Evolutionary conservation across 2,329 filamentous ascomycete species (phyloP).

Genomic region (Aspergillus pseudoviridinutans): DNA sequence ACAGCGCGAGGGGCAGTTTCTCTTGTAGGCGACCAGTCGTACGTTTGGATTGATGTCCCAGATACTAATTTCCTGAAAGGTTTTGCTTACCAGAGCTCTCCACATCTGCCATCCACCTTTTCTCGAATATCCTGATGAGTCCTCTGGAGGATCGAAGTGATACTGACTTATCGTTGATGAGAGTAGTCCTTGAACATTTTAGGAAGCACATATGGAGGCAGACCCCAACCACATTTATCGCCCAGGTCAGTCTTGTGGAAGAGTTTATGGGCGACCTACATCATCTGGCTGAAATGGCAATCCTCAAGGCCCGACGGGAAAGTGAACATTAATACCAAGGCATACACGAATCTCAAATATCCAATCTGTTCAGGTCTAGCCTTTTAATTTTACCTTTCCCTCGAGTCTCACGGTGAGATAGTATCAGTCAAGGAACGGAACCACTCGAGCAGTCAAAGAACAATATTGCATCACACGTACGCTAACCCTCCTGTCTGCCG

Average conservation of each 20-base stretch:
- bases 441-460: too few species aligned
- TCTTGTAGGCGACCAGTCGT: not conserved
- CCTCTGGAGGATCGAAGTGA: slow-evolving; percentile 1
- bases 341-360: not conserved
- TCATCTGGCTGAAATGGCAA: slow-evolving; percentile 3
- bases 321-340: not conserved
- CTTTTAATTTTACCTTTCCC: not conserved
- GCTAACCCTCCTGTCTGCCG: too few species aligned
- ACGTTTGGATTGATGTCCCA: not conserved
- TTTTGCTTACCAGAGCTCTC: slow-evolving; percentile 8
- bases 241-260: slow-evolving; percentile 5
- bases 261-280: slow-evolving; percentile 6
- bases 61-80: not conserved
- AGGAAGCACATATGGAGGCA: not conserved
- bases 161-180: slow-evolving; percentile 4
- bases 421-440: too few species aligned
- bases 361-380: not conserved
- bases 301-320: slow-evolving; percentile 1
- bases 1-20: not conserved
- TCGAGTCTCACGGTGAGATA: not conserved
- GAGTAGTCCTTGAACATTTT: not conserved
- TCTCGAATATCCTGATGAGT: slow-evolving; percentile 9
- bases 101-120: slow-evolving; percentile 5
- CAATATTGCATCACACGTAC: too few species aligned
- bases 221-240: not conserved